Evolutionary conservation across 2,329 filamentous ascomycete species (phyloP), one percentile per base, ranked within the genome.

Genomic region (Aspergillus sp.): DNA sequence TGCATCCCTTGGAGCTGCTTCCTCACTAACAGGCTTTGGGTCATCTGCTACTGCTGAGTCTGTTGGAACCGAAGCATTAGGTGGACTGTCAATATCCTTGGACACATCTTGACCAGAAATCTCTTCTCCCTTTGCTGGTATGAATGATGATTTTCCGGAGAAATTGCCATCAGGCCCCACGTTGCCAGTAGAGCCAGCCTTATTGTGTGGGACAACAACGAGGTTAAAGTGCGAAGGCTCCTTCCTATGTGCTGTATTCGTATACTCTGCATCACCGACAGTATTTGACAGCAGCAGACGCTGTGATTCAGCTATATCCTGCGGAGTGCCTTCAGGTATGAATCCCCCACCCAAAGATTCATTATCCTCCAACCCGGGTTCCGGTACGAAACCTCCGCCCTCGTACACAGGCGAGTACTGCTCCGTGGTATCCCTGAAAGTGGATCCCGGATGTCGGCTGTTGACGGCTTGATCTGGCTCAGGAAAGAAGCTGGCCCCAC

Each of bases 401-500:
- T 37, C 41, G 5, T 37, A 7, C 4, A 3, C 27, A 23, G 19
- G 17, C n/a, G 9, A 23, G 25, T 15, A 4, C 20, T 2, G 4
- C 7, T 22, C 7, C 10, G 9, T 6, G 5, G 19, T 19, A 7
- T n/a, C 20, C n/a, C n/a, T 25, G n/a, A 20, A 25, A 37, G 33
- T 41, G 9, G 27, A 2, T 17, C 5, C 25, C 3, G 27, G 10
- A 33, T 35, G 45, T 9, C 51, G 43, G 9, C 45, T 51, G 5
- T 33, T 30, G 7, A 32, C 20, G n/a, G 42, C 56, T 20, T 58
- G 53, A 39, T 53, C 58, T 38, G 56, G 49, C 38, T 71, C 68
- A 9, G 62, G 61, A 20, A 73, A 54, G 50, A 73, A 73, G 1
- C 69, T 70, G 25, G 69, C 69, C 9, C 62, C 68, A 7, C 35